Evolutionary conservation across 495 filamentous ascomycete genomes (phyloP).

Genomic region (Talaromyces trachyspermus): DNA sequence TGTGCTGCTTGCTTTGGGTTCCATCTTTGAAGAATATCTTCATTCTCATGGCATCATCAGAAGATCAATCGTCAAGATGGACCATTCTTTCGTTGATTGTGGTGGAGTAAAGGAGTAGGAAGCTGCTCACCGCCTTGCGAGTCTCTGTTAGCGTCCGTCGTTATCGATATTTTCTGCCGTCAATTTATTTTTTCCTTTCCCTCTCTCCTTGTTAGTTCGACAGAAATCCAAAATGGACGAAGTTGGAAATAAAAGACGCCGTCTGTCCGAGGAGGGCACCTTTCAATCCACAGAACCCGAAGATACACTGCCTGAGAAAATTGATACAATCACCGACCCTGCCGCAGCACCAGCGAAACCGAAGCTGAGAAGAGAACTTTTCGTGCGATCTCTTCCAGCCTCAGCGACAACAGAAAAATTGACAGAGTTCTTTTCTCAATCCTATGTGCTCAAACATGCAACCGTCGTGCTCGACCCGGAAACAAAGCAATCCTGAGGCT

Average conservation of each 20-base stretch:
- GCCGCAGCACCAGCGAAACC: conserved; percentile 15
- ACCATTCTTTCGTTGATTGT: no score
- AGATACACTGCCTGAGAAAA: conserved; percentile 8
- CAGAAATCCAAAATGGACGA: conserved; percentile 26
- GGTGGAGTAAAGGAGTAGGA: no score
- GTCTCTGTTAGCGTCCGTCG: background rate
- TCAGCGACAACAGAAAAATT: conserved; percentile 74
- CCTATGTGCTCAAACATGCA: conserved; percentile 90
- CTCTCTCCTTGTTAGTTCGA: conserved; percentile 5
- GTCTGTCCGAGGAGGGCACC: conserved; percentile 20
- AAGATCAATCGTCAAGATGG: no score
- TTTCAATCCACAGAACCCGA: conserved; percentile 2
- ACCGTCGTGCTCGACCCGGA: conserved; percentile 72
- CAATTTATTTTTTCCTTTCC: conserved; percentile 26
- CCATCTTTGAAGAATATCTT: conserved; percentile 35
- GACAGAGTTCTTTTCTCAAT: conserved; percentile 83
- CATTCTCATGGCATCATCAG: no score
- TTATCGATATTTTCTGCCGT: conserved; percentile 35
- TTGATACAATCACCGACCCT: conserved; percentile 12
- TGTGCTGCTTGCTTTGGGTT: no score
- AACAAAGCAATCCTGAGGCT: conserved; percentile 82
- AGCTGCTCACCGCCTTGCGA: conserved; percentile 3
- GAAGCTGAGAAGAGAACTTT: conserved; percentile 61
- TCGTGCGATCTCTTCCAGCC: conserved; percentile 78
- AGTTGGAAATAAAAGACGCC: conserved; percentile 23